Base-by-base conservation (phyloP, 2,329 filamentous ascomycete species). In the Beauveria brongniartii region DNA sequence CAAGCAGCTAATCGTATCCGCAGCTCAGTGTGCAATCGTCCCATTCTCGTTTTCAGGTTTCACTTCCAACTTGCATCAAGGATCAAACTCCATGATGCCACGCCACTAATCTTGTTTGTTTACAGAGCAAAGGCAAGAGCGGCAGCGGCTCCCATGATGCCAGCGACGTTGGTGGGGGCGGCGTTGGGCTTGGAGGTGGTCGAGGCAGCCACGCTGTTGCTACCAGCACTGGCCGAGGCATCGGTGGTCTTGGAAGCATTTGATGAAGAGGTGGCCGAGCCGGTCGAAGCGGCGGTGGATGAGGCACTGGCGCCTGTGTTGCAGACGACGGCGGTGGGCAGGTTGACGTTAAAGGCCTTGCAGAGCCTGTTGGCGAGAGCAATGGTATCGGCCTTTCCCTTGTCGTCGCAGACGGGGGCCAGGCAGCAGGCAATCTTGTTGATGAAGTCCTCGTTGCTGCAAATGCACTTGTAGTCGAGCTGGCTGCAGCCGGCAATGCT, bases 381-480 rank as follows among this genome's bases (percentile, higher is more conserved):
- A 63, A 78, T 70, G 54, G 76, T 74, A 1, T 64, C 62, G 1
- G 67, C 62, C 63, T 74, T 71, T 43, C 73, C 73, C 5, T 65
- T 55, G 10, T 64, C 47, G 64, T 69, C 66, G 68, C 76, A 78
- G 50, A 63, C 64, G 40, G 67, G 66, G 47, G 67, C 66, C 55
- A 78, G 69, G 65, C 76, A 78, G 72, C 76, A 78, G 56, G 76
- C 73, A 53, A 78, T 76, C 64, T 65, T 65, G 63, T 66, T 63
- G 60, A 78, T 69, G 71, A 78, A 78, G 48, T 69, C 59, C 52
- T 65, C 53, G 70, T 77, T 76, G 67, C 66, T 68, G 71, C 76
- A 78, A 67, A 78, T 70, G 68, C 76, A 78, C 58, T 64, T 67
- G 62, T 76, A 68, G 69, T 77, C 74, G 66, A 74, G 64, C 50